phyloP scores from a whole-genome alignment of 352 stramenopile genomes.

The Albugo candida region DNA sequence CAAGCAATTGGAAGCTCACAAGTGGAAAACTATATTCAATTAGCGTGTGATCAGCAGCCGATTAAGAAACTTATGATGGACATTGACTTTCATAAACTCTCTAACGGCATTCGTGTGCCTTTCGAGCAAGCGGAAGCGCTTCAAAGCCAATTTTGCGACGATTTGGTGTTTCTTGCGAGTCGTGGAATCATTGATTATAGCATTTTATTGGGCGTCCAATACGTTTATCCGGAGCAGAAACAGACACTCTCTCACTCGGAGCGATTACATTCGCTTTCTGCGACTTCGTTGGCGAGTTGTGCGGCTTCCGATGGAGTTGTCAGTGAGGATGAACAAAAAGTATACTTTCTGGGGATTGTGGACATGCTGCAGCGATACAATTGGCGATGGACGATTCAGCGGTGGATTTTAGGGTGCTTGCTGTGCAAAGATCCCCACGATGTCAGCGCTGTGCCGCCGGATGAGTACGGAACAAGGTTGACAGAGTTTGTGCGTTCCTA shows the following conservation, averaged over 20 bases:
- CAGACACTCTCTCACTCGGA: conserved; percentile 2
- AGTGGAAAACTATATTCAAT: conserved; percentile 42
- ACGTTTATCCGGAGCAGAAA: conserved; percentile 11
- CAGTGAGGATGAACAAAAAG: conserved; percentile 26
- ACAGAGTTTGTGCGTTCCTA: conserved; percentile 50
- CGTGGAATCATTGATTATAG: conserved; percentile 76
- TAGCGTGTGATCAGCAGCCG: conserved; percentile 26
- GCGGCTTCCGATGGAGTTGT: conserved; percentile 18
- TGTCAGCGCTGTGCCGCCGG: conserved; percentile 51
- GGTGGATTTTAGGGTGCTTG: conserved; percentile 44
- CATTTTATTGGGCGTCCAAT: conserved; percentile 48
- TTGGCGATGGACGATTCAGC: conserved; percentile 68
- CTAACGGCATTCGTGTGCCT: conserved; percentile 29
- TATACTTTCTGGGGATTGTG: conserved; percentile 63
- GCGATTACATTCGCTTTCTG: conserved; percentile 8
- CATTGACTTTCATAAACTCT: conserved; percentile 73
- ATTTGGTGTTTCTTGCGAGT: conserved; percentile 66
- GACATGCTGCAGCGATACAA: conserved; percentile 76
- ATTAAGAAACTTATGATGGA: conserved; percentile 72
- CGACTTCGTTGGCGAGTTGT: not conserved
- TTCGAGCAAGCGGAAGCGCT: conserved; percentile 18
- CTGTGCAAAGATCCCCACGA: conserved; percentile 70
- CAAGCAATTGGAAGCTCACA: conserved; percentile 40
- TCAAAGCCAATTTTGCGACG: conserved; percentile 51
- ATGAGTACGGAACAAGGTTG: conserved; percentile 47